Percentiles rank a stretch among this genome's conserved stretches.
Conservation (phyloP, 208 protist species). For the Trypanosoma rangeli region DNA sequence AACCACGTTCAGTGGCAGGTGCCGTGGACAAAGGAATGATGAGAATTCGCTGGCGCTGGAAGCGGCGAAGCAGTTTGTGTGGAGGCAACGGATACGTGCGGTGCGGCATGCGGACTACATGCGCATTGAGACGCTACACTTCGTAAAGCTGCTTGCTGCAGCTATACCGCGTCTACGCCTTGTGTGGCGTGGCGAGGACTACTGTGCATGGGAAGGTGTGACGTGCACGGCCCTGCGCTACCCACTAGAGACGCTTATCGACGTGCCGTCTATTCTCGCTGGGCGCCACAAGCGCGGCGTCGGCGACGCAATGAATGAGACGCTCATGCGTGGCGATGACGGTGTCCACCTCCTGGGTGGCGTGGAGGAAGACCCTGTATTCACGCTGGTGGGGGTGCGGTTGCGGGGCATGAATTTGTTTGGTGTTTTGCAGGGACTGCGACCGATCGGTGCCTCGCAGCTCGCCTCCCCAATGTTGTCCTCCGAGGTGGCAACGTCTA, state of each 20-base stretch:
- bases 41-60: neutral
- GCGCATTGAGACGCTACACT: constrained; percentile 61
- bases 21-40: constrained; percentile 13
- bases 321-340: neutral
- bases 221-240: constrained; percentile 34
- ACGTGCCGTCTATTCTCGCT: constrained; percentile 9
- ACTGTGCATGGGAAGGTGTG: constrained; percentile 51
- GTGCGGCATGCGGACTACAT: constrained; percentile 59
- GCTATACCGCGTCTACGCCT: constrained; percentile 37
- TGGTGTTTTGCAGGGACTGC: constrained; percentile 1
- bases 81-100: constrained; percentile 46
- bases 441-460: neutral
- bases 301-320: neutral
- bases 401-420: constrained; percentile 13
- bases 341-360: neutral
- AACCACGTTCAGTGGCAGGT: neutral
- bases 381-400: constrained; percentile 18
- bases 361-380: neutral
- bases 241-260: constrained; percentile 43
- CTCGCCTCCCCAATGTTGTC: neutral
- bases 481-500: neutral
- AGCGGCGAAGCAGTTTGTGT: constrained; percentile 29
- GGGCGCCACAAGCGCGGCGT: neutral
- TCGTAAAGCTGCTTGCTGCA: constrained; percentile 36
- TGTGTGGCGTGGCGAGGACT: constrained; percentile 52